Base-by-base conservation (phyloP, 2,329 filamentous ascomycete species). In the Colletotrichum orchidophilum region DNA sequence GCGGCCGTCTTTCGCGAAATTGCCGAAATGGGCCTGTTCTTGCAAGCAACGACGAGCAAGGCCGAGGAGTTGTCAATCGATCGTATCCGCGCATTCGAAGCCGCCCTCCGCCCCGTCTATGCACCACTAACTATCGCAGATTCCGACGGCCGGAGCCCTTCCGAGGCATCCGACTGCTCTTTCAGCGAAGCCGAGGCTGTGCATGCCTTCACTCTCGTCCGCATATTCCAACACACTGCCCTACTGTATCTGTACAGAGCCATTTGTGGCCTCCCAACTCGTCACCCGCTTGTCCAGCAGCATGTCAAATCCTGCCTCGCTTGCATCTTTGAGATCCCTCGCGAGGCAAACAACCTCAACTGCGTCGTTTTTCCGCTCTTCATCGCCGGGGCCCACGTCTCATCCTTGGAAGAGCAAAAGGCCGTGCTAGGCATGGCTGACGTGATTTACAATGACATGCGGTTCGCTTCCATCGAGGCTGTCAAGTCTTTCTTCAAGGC, bases 261-360 rank as follows among this genome's bases (percentile, higher is more conserved):
- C 21, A 75, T 85, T 3, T 84, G 82, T 63, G 78, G 81, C 0
- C 75, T 85, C 4, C 78, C 81, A 2, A 77, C 80, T 2, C 76
- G 75, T 2, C 82, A 85, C 66, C 77, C 75, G 2, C 75, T 84
- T 0, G 83, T 85, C 0, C 83, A 85, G 26, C 78, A 83, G 42
- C 76, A 81, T 29, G 80, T 83, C 0, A 75, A 78, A 5, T 77
- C 78, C 1, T 82, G 80, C 12, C 77, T 83, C 5, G 78, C 80
- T 9, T 78, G 81, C 12, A 80, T 82, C 18, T 78, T 80, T 5
- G 81, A 82, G 12, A 79, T 80, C 5, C 75, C 76, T 26, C 76
- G 79, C 2, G 78, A 80, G 0, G 78, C 80, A 0, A 82, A 83
- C 31, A 78, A 81, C 5, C 77, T 82, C 18, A 80, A 83, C 67